phyloP scores from a whole-genome alignment of 2,329 filamentous ascomycete species.

The Rhinocladiella mackenziei region DNA sequence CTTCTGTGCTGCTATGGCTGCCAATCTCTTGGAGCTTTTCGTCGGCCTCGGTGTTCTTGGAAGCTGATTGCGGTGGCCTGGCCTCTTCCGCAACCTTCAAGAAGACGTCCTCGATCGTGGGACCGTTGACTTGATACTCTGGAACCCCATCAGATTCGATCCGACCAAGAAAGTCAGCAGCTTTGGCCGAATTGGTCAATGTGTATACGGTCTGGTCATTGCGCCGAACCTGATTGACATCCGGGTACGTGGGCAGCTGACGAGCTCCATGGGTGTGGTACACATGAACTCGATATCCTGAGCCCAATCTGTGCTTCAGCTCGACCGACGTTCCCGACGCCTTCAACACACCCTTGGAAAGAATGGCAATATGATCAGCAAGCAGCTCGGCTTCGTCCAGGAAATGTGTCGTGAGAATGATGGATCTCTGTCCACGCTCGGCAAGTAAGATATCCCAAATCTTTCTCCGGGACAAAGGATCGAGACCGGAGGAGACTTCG shows the following conservation, averaged over 20 bases:
- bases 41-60: conserved; percentile 6
- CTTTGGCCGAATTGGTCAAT: conserved; percentile 64
- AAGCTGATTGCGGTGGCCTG: conserved; percentile 31
- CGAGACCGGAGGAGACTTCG: conserved; percentile 83
- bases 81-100: conserved; percentile 79
- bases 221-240: conserved; percentile 54
- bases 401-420: conserved; percentile 89
- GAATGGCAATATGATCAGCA: conserved; percentile 80
- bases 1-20: conserved; percentile 19
- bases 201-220: conserved; percentile 72
- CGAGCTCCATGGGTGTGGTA: conserved; percentile 53
- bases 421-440: conserved; percentile 74
- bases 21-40: conserved; percentile 14
- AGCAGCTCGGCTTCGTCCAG: conserved; percentile 88
- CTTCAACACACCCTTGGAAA: conserved; percentile 78
- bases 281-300: conserved; percentile 78
- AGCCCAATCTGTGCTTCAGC: conserved; percentile 75
- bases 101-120: conserved; percentile 91
- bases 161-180: conserved; percentile 65
- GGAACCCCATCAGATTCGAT: conserved; percentile 64
- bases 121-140: conserved; percentile 81
- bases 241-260: conserved; percentile 48
- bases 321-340: conserved; percentile 80
- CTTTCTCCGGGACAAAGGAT: conserved; percentile 79
- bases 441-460: conserved; percentile 91